phyloP scores from a whole-genome alignment of 345 rosid species.

The Erodium maritimum region DNA sequence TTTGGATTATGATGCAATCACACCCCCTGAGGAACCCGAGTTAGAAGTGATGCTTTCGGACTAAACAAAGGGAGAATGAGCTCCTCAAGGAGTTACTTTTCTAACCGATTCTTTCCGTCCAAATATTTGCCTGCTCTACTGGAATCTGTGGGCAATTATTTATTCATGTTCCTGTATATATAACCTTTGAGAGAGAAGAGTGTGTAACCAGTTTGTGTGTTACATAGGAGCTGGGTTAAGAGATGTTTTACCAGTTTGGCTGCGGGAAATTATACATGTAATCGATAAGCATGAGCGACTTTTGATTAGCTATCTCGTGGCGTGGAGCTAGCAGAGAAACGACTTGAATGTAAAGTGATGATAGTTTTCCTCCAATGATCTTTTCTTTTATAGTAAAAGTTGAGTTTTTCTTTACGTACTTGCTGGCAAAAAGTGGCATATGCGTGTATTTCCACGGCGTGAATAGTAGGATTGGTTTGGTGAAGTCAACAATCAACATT shows the following conservation, averaged over 20 bases:
- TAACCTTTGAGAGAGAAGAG: background rate
- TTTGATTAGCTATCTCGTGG: no score
- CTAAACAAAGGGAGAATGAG: slow-evolving; percentile 14
- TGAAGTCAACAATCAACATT: no score
- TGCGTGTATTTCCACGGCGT: no score
- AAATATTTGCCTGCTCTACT: background rate
- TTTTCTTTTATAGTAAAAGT: no score
- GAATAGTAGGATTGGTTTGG: no score
- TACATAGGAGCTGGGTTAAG: background rate
- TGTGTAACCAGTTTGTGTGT: background rate
- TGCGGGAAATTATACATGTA: background rate
- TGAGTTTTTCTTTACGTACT: no score
- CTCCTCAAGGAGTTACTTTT: background rate
- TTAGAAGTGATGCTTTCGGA: slow-evolving; percentile 79
- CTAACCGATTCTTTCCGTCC: background rate
- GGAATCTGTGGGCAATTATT: background rate
- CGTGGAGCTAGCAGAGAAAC: no score
- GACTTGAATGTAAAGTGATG: no score
- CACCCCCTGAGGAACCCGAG: slow-evolving; percentile 58
- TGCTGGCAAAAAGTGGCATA: no score
- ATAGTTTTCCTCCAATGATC: no score
- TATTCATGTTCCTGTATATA: background rate
- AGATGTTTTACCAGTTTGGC: no score
- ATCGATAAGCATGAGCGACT: no score
- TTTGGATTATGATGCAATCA: slow-evolving; percentile 46